Evolutionary conservation across 345 rosid species (phyloP).

Genomic region (Melastoma malabathricum): DNA sequence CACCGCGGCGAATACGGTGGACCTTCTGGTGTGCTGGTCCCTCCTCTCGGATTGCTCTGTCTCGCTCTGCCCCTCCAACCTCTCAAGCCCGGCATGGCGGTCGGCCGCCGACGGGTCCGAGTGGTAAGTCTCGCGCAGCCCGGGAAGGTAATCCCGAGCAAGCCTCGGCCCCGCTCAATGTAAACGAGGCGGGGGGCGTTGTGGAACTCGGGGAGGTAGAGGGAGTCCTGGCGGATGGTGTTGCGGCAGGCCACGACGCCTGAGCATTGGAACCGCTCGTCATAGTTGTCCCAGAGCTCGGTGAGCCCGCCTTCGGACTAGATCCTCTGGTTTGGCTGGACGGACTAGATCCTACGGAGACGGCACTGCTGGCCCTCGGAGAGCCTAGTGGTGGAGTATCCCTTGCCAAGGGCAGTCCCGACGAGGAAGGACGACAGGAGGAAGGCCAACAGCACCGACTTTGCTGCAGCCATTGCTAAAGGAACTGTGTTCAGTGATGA

Average conservation of each 20-base stretch:
- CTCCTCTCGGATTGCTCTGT: constrained; percentile 1
- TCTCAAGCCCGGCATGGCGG: not conserved
- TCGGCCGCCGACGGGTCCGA: constrained; percentile 4
- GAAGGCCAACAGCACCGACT: not conserved
- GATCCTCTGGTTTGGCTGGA: constrained; percentile 12
- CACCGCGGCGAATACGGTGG: constrained; percentile 17
- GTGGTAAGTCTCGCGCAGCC: constrained; percentile 22
- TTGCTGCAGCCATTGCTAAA: not conserved
- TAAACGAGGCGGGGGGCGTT: constrained; percentile 19
- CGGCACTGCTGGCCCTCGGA: constrained; percentile 17
- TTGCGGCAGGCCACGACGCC: constrained; percentile 15
- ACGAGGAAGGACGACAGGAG: constrained; percentile 7
- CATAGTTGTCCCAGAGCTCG: constrained; percentile 20
- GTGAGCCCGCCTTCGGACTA: constrained; percentile 17
- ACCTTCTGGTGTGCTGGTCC: constrained; percentile 30
- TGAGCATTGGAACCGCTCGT: constrained; percentile 24
- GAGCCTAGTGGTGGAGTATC: constrained; percentile 8
- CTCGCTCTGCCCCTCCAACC: constrained; percentile 1
- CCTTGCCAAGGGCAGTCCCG: constrained; percentile 1
- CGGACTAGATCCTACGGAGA: constrained; percentile 10
- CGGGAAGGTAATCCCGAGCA: constrained; percentile 14
- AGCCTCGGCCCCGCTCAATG: constrained; percentile 15
- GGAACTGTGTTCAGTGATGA: too few relatives aligned
- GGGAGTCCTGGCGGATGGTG: constrained; percentile 14
- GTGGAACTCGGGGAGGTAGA: constrained; percentile 15